A percentile compares a stretch with the other conserved stretches of the same genome.
phyloP scores from a whole-genome alignment of 2,329 filamentous ascomycete species.

The Neonectria hederae region DNA sequence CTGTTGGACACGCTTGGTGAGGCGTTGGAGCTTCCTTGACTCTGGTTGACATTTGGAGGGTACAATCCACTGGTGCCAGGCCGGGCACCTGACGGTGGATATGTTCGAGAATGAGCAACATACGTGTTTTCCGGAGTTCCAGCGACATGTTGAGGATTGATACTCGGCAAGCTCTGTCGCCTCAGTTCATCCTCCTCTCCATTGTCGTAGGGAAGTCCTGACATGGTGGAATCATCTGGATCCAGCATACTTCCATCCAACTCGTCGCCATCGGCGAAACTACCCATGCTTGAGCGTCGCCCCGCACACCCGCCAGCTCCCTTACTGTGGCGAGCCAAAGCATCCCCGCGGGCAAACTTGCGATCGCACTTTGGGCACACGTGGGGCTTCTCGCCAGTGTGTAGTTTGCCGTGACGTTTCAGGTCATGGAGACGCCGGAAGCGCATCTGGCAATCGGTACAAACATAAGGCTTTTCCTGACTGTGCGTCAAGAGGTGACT shows the following conservation, averaged over 20 bases:
- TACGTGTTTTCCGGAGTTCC: slow-evolving; percentile 58
- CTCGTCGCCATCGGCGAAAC: slow-evolving; percentile 83
- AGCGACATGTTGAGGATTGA: slow-evolving; percentile 76
- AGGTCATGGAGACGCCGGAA: slow-evolving; percentile 94
- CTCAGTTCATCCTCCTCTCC: slow-evolving; percentile 71
- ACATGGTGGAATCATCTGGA: slow-evolving; percentile 66
- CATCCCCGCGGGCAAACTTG: slow-evolving; percentile 94
- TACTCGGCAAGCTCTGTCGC: slow-evolving; percentile 76
- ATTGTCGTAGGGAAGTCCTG: slow-evolving; percentile 65
- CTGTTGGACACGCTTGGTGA: slow-evolving; percentile 61
- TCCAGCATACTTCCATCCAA: slow-evolving; percentile 61
- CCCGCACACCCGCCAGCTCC: slow-evolving; percentile 95
- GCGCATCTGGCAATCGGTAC: slow-evolving; percentile 89
- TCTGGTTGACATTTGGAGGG: slow-evolving; percentile 68
- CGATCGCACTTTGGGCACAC: slow-evolving; percentile 94
- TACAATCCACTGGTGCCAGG: slow-evolving; percentile 65
- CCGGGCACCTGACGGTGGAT: slow-evolving; percentile 73
- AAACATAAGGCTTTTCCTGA: slow-evolving; percentile 97
- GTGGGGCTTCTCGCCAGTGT: slow-evolving; percentile 95
- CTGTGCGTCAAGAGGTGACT: slow-evolving; percentile 97
- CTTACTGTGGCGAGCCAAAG: slow-evolving; percentile 92
- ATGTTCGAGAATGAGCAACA: slow-evolving; percentile 77
- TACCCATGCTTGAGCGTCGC: slow-evolving; percentile 84
- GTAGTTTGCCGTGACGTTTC: slow-evolving; percentile 95
- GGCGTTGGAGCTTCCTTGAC: slow-evolving; percentile 63